Conservation (phyloP, 1,284 basidiomycete genomes). For the Blastosporella zonata region DNA sequence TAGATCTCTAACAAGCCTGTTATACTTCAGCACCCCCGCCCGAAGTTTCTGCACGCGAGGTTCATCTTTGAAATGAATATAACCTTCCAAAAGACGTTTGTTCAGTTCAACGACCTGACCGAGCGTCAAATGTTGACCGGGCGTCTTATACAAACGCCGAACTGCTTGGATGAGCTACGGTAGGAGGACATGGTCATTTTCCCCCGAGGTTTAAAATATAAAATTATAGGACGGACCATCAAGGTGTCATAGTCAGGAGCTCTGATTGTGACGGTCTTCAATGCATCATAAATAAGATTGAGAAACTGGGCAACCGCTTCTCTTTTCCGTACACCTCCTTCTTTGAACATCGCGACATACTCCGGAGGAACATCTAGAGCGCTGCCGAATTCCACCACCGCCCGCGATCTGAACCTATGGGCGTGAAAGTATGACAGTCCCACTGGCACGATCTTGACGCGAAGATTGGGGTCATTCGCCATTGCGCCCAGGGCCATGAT, state of each 20-base stretch:
- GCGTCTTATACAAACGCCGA: conserved; percentile 90
- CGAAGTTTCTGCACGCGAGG: conserved; percentile 85
- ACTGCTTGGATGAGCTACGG: conserved; percentile 90
- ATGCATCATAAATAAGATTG: conserved; percentile 91
- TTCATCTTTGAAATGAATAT: conserved; percentile 92
- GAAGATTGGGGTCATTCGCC: conserved; percentile 83
- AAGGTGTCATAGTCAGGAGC: conserved; percentile 98
- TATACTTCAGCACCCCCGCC: conserved; percentile 89
- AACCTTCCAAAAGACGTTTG: conserved; percentile 92
- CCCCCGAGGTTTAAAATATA: not conserved
- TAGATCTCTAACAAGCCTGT: conserved; percentile 86
- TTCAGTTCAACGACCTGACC: conserved; percentile 98
- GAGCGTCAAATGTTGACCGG: conserved; percentile 91
- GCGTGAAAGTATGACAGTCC: conserved; percentile 96
- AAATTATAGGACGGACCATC: conserved; percentile 60
- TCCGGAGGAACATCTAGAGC: conserved; percentile 88
- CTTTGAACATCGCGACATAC: conserved; percentile 86
- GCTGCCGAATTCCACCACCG: conserved; percentile 95
- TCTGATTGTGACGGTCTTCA: conserved; percentile 95
- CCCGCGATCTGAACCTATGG: conserved; percentile 91
- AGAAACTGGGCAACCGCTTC: conserved; percentile 90
- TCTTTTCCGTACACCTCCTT: conserved; percentile 86
- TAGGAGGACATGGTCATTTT: not conserved
- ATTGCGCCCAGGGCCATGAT: conserved; percentile 98
- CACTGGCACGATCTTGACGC: conserved; percentile 92